Evolutionary conservation across 176 grass and related monocot genomes (phyloP), one percentile per base, ranked within the genome.

Genomic region (Saccharum spontaneum): DNA sequence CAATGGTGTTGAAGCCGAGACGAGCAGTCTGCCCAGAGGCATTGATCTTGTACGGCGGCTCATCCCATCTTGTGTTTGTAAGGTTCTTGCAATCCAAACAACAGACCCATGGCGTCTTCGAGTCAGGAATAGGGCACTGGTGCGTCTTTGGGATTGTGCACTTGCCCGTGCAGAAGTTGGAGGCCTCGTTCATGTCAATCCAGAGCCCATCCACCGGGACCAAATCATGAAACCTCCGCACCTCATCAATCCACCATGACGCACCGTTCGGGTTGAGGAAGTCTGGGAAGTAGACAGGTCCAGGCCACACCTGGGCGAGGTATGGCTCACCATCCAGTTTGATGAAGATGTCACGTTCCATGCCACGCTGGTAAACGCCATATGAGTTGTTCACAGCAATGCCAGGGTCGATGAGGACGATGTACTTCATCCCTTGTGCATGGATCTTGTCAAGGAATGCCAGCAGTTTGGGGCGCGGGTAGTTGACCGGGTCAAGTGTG

Each of bases 141-240:
- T 95, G 93, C 0, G 66, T 92, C 33, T 70, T 95, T 10, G 93
- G 96, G 13, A 98, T 79, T 1, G 80, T 82, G 77, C 96, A 98
- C 71, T 98, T 94, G 28, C 96, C 96, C 1, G 91, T 98, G 55
- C 96, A 98, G 61, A 98, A 98, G 69, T 98, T 98, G 30, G 96
- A 98, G 26, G 79, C 96, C 87, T 98, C 96, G 7, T 98, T 98
- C 96, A 98, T 98, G 77, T 98, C 96, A 7, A 98, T 98, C 96
- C 96, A 98, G 10, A 98, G 85, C 41, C 96, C 93, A 11, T 95
- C 93, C 1, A 95, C 93, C 0, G 96, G 93, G 4, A 98, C 96
- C 12, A 98, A 84, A 0, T 95, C 83, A 63, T 98, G 93, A 62
- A 98, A 98, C 83, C 91, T 92, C 31, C 79, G 38, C 14, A 98